These are phyloP conservation scores for Eucalyptus erythrocorys DNA, from an alignment of 345 rosid genomes.

Conservation along the genomic window DNA sequence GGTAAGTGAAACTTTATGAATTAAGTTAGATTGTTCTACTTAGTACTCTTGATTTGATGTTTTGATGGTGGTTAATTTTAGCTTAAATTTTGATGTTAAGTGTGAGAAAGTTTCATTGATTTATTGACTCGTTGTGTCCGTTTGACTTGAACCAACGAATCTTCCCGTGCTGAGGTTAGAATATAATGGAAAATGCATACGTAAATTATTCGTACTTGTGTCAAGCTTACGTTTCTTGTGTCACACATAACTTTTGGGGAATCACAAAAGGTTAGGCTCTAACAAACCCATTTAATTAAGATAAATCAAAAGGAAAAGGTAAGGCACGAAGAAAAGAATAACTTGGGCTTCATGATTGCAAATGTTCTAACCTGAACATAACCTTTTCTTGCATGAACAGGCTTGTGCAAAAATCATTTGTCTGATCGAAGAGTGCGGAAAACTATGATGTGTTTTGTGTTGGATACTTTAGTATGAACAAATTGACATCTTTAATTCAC, in stretches of 20 bases:
- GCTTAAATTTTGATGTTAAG: background rate
- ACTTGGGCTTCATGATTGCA: background rate
- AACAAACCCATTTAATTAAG: background rate
- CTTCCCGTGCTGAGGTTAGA: background rate
- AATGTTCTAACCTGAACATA: background rate
- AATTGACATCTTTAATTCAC: background rate
- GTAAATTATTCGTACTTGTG: background rate
- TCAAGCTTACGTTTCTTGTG: background rate
- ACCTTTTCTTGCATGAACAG: background rate
- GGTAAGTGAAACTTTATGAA: background rate
- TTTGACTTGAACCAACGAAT: background rate
- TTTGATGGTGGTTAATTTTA: background rate
- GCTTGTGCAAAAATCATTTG: background rate
- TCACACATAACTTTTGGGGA: background rate
- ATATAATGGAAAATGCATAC: background rate
- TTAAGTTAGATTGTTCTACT: background rate
- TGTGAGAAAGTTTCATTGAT: too few species aligned
- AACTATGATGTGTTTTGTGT: background rate
- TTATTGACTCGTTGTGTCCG: background rate
- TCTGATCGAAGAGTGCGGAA: background rate
- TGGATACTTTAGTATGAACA: background rate
- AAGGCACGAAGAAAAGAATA: background rate
- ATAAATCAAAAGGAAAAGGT: background rate
- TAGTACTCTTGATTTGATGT: background rate
- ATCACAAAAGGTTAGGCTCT: background rate